These are phyloP conservation scores for Moesziomyces sp. DNA, from an alignment of 1,284 basidiomycete species.

Conservation along the genomic window DNA sequence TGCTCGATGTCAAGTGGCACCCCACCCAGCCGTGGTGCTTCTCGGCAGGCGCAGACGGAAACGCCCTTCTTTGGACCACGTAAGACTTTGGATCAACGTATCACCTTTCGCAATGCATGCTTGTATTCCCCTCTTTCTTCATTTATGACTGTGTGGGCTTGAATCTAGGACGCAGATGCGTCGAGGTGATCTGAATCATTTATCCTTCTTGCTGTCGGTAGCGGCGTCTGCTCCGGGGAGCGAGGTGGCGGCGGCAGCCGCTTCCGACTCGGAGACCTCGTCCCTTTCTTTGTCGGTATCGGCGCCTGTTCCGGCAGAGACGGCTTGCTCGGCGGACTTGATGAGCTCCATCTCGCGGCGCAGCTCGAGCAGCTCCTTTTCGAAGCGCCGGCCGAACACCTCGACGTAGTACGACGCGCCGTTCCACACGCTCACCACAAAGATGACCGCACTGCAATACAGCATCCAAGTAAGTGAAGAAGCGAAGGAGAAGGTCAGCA, in stretches of 20 bases:
- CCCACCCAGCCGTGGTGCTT: constrained; percentile 91
- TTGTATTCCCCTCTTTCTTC: not conserved
- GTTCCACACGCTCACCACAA: constrained; percentile 51
- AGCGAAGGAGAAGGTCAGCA: not conserved
- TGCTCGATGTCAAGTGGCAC: constrained; percentile 90
- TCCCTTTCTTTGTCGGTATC: not conserved
- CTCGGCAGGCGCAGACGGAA: constrained; percentile 91
- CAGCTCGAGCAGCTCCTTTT: constrained; percentile 50
- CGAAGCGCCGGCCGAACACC: constrained; percentile 57
- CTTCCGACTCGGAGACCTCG: not conserved
- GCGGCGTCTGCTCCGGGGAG: no score
- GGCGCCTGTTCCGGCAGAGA: constrained; percentile 4
- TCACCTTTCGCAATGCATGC: constrained; percentile 4
- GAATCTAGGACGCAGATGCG: no score
- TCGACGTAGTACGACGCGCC: constrained; percentile 72
- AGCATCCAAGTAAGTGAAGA: not conserved
- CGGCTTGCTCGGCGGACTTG: constrained; percentile 17
- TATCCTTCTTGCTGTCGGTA: no score
- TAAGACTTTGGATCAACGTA: constrained; percentile 5
- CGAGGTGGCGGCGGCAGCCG: not conserved
- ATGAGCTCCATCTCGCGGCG: constrained; percentile 40
- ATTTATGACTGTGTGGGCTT: not conserved
- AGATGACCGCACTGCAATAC: constrained; percentile 24
- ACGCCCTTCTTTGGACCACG: constrained; percentile 80
- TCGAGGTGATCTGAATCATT: not conserved